Evolutionary conservation across 371 early-diverging fungal species (phyloP).

Genomic region (Mucor ambiguus): DNA sequence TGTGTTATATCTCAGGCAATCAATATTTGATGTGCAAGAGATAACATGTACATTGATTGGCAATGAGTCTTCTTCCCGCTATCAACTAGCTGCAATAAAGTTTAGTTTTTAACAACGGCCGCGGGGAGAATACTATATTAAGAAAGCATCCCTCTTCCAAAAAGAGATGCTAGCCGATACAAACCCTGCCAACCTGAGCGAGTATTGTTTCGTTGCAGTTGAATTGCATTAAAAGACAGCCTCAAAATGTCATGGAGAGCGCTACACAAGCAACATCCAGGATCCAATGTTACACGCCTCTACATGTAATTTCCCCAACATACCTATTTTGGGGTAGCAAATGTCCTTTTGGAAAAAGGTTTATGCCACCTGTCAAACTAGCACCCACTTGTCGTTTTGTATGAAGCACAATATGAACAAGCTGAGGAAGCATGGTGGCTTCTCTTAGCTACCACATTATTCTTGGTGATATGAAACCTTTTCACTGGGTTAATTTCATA

Average conservation of each 20-base stretch:
- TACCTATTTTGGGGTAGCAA: constrained; percentile 19
- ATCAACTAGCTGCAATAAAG: background rate
- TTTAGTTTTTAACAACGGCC: constrained; percentile 6
- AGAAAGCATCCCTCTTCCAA: constrained; percentile 12
- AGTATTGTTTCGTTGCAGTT: background rate
- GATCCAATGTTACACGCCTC: constrained; percentile 7
- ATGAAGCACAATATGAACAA: background rate
- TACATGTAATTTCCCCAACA: constrained; percentile 18
- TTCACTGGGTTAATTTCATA: constrained; percentile 5
- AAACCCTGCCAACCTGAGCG: background rate
- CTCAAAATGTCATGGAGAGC: background rate
- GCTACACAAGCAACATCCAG: background rate
- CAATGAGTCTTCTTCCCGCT: background rate
- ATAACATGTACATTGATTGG: background rate
- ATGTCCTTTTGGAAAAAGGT: constrained; percentile 8
- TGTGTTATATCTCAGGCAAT: background rate
- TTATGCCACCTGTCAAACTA: constrained; percentile 11
- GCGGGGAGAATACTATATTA: constrained; percentile 19
- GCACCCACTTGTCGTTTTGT: background rate
- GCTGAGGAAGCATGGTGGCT: background rate
- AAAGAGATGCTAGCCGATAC: constrained; percentile 6
- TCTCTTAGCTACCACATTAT: background rate
- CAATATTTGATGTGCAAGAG: background rate
- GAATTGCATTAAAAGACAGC: background rate
- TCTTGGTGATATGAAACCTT: background rate